phyloP scores from a whole-genome alignment of 2,329 filamentous ascomycete genomes.

The Monosporascus sp. region DNA sequence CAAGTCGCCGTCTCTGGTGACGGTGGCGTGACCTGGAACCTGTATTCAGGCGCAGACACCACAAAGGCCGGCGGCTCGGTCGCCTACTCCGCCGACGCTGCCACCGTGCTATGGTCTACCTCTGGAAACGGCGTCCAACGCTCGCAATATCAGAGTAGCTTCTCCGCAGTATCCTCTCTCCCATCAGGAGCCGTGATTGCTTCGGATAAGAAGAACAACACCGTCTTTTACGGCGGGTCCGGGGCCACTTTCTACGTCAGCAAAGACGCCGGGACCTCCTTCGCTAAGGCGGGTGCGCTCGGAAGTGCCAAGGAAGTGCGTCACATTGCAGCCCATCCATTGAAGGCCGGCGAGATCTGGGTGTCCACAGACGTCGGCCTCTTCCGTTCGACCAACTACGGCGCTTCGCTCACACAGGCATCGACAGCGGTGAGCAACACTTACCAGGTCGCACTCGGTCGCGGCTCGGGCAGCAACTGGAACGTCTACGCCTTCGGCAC shows the following conservation, averaged over 20 bases:
- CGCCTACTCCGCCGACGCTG: constrained; percentile 45
- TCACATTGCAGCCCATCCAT: constrained; percentile 51
- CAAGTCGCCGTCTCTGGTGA: constrained; percentile 45
- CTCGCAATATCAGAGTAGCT: constrained; percentile 35
- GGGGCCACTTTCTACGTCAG: constrained; percentile 46
- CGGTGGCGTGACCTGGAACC: constrained; percentile 45
- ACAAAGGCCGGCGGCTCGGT: constrained; percentile 39
- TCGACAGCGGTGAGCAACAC: constrained; percentile 32
- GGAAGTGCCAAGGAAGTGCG: constrained; percentile 42
- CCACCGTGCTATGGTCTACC: constrained; percentile 44
- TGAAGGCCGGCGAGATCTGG: constrained; percentile 54
- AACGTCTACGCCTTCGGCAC: constrained; percentile 43
- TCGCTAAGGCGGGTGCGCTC: constrained; percentile 34
- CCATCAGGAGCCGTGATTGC: constrained; percentile 44
- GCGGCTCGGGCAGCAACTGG: constrained; percentile 34
- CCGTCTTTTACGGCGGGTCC: constrained; percentile 47
- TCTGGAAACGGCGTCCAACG: constrained; percentile 35
- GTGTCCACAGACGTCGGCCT: constrained; percentile 51
- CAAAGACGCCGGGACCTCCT: constrained; percentile 40
- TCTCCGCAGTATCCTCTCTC: constrained; percentile 39
- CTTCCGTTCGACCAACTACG: constrained; percentile 49
- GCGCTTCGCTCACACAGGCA: constrained; percentile 38
- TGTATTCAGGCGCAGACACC: constrained; percentile 41
- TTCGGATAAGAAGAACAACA: constrained; percentile 48
- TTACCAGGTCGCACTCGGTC: constrained; percentile 38